phyloP scores from a whole-genome alignment of 1,284 basidiomycete species.

The Puccinia coronata region DNA sequence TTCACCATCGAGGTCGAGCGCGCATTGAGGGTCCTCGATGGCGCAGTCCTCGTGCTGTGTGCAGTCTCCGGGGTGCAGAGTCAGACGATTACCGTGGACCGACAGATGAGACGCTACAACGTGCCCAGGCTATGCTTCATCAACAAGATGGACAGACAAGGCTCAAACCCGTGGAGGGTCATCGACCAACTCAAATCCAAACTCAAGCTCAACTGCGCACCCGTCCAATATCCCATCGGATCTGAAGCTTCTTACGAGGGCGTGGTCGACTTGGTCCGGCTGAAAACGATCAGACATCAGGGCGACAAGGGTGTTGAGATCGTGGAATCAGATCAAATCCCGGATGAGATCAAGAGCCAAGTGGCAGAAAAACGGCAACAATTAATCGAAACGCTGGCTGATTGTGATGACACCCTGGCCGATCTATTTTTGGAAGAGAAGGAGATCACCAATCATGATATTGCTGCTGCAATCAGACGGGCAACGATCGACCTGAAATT shows the following conservation, averaged over 20 bases:
- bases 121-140: constrained; percentile 96
- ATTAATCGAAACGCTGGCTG: constrained; percentile 90
- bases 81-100: constrained; percentile 98
- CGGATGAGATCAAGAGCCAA: constrained; percentile 70
- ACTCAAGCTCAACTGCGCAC: constrained; percentile 86
- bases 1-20: constrained; percentile 99
- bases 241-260: constrained; percentile 83
- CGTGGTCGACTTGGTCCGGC: constrained; percentile 89
- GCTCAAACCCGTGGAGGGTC: constrained; percentile 95
- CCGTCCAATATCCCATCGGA: constrained; percentile 96
- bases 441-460: constrained; percentile 70
- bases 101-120: constrained; percentile 95
- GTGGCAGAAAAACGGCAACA: constrained; percentile 82
- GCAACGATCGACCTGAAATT: constrained; percentile 86
- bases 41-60: constrained; percentile 93
- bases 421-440: constrained; percentile 89
- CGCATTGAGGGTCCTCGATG: constrained; percentile 91
- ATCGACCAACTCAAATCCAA: constrained; percentile 89
- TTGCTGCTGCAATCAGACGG: constrained; percentile 82
- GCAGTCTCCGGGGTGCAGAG: constrained; percentile 96
- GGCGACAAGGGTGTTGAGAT: constrained; percentile 87
- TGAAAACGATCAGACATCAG: constrained; percentile 93
- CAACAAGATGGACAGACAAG: constrained; percentile 99
- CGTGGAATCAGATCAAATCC: constrained; percentile 85
- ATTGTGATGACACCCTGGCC: constrained; percentile 91